Evolutionary conservation across 495 filamentous ascomycete genomes (phyloP).

Genomic region (Xeromyces bisporus): DNA sequence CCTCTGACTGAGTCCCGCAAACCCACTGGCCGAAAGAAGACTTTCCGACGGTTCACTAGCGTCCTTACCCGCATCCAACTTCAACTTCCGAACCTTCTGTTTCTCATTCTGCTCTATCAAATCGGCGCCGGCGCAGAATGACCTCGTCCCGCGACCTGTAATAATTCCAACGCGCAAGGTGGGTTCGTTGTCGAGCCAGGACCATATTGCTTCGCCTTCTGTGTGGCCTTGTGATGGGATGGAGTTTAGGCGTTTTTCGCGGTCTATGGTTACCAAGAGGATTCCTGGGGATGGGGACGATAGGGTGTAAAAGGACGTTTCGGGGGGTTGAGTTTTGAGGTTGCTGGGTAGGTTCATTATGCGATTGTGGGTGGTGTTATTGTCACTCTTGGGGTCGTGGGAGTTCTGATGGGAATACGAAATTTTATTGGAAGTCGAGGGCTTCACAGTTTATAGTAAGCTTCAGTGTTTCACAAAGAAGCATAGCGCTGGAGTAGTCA

Average conservation of each 20-base stretch:
- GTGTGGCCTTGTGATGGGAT: constrained; percentile 24
- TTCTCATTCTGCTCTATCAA: constrained; percentile 12
- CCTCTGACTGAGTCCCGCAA: constrained; percentile 15
- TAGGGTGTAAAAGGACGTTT: constrained; percentile 7
- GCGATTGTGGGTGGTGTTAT: too few relatives aligned
- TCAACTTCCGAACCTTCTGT: too few relatives aligned
- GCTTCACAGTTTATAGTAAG: too few relatives aligned
- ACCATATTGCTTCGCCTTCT: constrained; percentile 26
- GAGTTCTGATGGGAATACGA: too few relatives aligned
- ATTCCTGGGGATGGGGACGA: constrained; percentile 17
- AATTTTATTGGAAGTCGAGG: too few relatives aligned
- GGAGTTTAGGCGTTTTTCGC: constrained; percentile 24
- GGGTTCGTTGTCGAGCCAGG: constrained; percentile 34
- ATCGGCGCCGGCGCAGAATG: constrained; percentile 36
- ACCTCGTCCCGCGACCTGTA: constrained; percentile 31
- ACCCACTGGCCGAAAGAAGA: constrained; percentile 11
- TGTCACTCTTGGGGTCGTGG: too few relatives aligned
- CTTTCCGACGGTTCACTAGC: too few relatives aligned
- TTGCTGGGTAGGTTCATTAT: too few relatives aligned
- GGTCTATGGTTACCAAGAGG: constrained; percentile 20
- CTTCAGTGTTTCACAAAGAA: too few relatives aligned
- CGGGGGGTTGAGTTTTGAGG: constrained; percentile 4
- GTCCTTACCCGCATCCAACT: too few relatives aligned
- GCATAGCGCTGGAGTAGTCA: too few relatives aligned
- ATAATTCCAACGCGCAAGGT: constrained; percentile 29